These are phyloP conservation scores for Neopestalotiopsis sp. DNA, from an alignment of 2,329 filamentous ascomycete genomes.

Conservation along the genomic window DNA sequence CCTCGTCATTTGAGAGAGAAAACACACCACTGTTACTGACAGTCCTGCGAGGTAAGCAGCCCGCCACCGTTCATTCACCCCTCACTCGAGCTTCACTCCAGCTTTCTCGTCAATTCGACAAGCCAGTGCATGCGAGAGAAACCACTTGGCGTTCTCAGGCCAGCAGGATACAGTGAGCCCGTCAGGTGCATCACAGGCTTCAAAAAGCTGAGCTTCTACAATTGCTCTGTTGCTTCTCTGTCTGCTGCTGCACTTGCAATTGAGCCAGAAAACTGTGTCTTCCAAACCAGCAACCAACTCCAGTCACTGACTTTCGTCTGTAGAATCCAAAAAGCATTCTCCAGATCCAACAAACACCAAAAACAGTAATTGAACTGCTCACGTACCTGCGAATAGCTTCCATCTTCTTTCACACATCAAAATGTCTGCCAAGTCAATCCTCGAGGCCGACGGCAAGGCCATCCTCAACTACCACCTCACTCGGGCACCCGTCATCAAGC, in stretches of 20 bases:
- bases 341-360: slow-evolving; percentile 4
- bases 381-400: slow-evolving; percentile 32
- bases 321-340: slow-evolving; percentile 8
- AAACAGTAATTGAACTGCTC: slow-evolving; percentile 22
- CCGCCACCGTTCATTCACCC: neutral
- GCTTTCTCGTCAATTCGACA: neutral
- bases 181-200: neutral
- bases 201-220: neutral
- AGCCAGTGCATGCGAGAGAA: neutral
- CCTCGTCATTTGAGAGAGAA: slow-evolving; percentile 11
- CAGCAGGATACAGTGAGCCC: neutral
- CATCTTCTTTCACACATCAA: slow-evolving; percentile 29
- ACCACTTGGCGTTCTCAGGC: neutral
- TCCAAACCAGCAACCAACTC: neutral
- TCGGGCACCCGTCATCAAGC: slow-evolving; percentile 95
- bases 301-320: slow-evolving; percentile 25
- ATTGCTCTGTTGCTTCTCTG: neutral
- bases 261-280: neutral
- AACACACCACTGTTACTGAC: neutral
- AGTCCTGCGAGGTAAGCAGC: slow-evolving; percentile 13
- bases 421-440: slow-evolving; percentile 96
- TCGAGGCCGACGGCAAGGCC: slow-evolving; percentile 99
- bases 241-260: slow-evolving; percentile 1
- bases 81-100: neutral
- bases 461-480: slow-evolving; percentile 99